Evolutionary conservation across 2,329 filamentous ascomycete genomes (phyloP).

Genomic region (Ceratocystis huliohia): DNA sequence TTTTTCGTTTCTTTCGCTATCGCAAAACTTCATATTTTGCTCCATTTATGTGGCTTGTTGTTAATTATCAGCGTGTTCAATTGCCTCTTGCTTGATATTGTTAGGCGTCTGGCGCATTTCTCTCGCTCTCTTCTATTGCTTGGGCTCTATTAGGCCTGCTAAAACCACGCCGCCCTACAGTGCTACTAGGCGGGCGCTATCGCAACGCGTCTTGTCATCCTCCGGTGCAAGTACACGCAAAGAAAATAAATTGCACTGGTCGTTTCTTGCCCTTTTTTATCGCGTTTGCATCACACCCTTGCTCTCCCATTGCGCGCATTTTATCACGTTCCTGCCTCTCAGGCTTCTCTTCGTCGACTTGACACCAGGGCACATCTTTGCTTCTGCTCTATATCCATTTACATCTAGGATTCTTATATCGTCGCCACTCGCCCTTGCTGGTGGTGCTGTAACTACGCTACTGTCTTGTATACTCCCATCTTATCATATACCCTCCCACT

Average conservation of each 20-base stretch:
- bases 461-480: constrained; percentile 6
- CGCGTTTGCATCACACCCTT: neutral
- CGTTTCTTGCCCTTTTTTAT: constrained; percentile 3
- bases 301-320: neutral
- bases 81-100: constrained; percentile 1
- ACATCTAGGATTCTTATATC: neutral
- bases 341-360: neutral
- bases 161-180: neutral
- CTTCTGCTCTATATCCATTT: neutral
- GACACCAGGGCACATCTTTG: too few species aligned
- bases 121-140: neutral
- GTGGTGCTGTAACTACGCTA: neutral
- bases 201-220: constrained; percentile 16
- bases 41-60: neutral
- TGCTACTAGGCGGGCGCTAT: neutral
- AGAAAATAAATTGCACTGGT: too few species aligned
- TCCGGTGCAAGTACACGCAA: neutral
- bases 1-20: neutral
- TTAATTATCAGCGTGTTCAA: neutral
- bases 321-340: neutral
- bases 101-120: neutral
- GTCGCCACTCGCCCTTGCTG: neutral
- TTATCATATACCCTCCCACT: neutral
- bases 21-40: neutral
- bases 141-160: neutral